Evolutionary conservation across 306 rosid genomes (phyloP).

Genomic region (Glycine soja): DNA sequence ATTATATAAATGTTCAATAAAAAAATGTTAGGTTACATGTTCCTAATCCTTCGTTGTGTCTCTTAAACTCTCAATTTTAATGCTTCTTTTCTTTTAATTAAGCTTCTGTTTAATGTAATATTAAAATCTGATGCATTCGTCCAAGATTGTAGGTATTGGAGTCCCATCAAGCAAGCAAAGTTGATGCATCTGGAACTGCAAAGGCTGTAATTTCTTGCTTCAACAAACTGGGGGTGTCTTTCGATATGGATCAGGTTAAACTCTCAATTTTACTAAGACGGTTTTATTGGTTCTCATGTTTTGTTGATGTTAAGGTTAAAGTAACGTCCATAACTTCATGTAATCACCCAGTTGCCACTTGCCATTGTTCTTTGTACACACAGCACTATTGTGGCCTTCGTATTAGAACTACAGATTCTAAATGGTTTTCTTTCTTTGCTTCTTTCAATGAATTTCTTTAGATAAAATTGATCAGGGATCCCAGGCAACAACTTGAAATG

Average conservation of each 20-base stretch:
- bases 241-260: constrained; percentile 71
- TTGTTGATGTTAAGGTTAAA: constrained; percentile 4
- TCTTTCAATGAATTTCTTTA: constrained; percentile 44
- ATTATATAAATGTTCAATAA: not conserved
- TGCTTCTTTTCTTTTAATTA: constrained; percentile 24
- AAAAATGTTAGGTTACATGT: not conserved
- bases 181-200: constrained; percentile 93
- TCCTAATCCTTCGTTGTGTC: not conserved
- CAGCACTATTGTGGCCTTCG: not conserved
- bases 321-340: not conserved
- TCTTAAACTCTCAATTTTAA: constrained; percentile 15
- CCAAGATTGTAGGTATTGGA: constrained; percentile 78
- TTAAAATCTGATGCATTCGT: constrained; percentile 49
- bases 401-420: constrained; percentile 13
- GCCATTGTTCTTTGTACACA: not conserved
- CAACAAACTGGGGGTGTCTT: constrained; percentile 77
- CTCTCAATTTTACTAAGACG: not conserved
- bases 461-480: constrained; percentile 88
- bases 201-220: constrained; percentile 94
- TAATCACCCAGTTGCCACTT: not conserved
- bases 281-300: not conserved
- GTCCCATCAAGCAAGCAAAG: constrained; percentile 94
- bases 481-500: constrained; percentile 76
- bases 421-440: not conserved
- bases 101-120: constrained; percentile 42